Evolutionary conservation across 2,329 filamentous ascomycete species (phyloP), one percentile per base, ranked within the genome.

Genomic region (Thelonectria discophora): DNA sequence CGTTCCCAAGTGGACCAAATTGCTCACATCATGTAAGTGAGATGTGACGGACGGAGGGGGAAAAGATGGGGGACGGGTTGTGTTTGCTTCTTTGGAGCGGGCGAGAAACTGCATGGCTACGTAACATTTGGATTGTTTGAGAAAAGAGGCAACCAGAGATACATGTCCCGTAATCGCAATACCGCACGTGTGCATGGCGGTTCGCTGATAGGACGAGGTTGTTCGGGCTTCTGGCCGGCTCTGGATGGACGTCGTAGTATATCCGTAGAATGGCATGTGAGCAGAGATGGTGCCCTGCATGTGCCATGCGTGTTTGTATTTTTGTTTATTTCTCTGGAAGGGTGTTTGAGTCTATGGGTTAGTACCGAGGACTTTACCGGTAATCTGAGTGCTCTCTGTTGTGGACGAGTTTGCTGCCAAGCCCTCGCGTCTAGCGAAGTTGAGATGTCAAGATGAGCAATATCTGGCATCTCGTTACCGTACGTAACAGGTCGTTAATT

Each of bases 161-260:
- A 8, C 27, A 30, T 30, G 27, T 37, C 34, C 34, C 10, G 34
- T 37, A 11, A 37, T 37, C 34, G 34, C 34, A 37, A 37, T 37
- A 13, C 11, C 34, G 34, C 58, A 60, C 58, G 58, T 60, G 58
- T 51, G 48, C 47, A 49, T 54, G 43, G 18, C 49, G 40, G 21
- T 30, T 34, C n/a, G 11, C 39, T 60, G 58, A 60, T 60, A 60
- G 58, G 58, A 46, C 58, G 20, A 20, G 7, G 10, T 21, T n/a
- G 34, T 34, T 59, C 50, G 49, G 56, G 39, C 45, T 53, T 53
- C 42, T 20, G 40, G 40, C 40, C 40, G 40, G 42, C 12, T 17
- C 39, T 42, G 6, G 17, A 42, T 42, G n/a, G 5, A 15, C 21
- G 10, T 24, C 27, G 27, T 7, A 30, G 27, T 10, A 17, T 11